Evolutionary conservation across 306 rosid species (phyloP).

Genomic region (Styphnolobium japonicum): DNA sequence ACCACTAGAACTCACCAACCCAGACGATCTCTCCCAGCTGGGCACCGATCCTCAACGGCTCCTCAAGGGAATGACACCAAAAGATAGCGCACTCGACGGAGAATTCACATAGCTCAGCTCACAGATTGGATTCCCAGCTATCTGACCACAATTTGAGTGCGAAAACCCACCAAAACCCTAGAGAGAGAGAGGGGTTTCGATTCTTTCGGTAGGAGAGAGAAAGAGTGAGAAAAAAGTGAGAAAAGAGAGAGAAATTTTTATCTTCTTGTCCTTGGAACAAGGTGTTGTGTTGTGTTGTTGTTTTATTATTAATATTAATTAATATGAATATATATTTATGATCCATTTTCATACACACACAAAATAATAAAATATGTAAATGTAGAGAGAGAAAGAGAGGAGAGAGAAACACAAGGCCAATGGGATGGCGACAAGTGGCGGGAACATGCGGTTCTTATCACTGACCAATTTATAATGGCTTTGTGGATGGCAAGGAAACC

Average conservation of each 20-base stretch:
- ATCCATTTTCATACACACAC: slow-evolving; percentile 7
- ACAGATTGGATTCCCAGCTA: slow-evolving; percentile 34
- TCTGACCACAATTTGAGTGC: slow-evolving; percentile 37
- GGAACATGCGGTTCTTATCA: slow-evolving; percentile 38
- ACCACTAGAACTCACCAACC: background rate
- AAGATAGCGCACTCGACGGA: slow-evolving; percentile 1
- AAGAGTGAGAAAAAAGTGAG: background rate
- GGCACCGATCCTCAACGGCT: slow-evolving; percentile 43
- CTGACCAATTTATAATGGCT: slow-evolving; percentile 27
- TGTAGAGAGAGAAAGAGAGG: slow-evolving; percentile 22
- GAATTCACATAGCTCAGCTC: slow-evolving; percentile 8
- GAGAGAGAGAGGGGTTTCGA: slow-evolving; percentile 46
- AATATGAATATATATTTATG: no score
- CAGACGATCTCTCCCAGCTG: background rate
- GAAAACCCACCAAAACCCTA: slow-evolving; percentile 60
- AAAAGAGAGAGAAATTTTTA: slow-evolving; percentile 24
- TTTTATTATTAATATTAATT: no score
- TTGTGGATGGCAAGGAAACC: slow-evolving; percentile 42
- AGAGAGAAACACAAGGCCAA: background rate
- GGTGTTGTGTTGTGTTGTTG: slow-evolving; percentile 11
- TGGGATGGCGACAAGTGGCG: slow-evolving; percentile 10
- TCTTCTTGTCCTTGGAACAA: slow-evolving; percentile 37
- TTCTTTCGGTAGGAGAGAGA: slow-evolving; percentile 12
- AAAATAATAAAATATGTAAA: background rate
- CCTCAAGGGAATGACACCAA: background rate